Base-by-base conservation (phyloP, 208 protist species). In the Leishmania aethiopica region DNA sequence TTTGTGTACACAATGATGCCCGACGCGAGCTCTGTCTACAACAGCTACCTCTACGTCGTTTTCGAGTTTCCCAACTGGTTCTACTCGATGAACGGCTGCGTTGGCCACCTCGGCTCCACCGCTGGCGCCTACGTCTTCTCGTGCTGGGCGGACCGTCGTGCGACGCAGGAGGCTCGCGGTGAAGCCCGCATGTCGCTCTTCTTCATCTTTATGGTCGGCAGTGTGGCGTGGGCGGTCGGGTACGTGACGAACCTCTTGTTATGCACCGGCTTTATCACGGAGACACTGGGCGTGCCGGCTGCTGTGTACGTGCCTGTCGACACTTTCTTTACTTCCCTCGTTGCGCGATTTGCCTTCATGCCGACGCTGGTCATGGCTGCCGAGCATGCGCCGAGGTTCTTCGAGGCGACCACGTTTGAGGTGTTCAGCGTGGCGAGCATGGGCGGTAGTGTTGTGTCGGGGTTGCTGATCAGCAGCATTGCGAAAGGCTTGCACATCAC, bases 261-360 rank as follows among this genome's bases (percentile, higher is more conserved):
- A 19, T 90, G 87, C 83, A 92, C 85, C 28, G 89, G 89, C 1
- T 77, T 90, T 47, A 69, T 88, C 6, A 84, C 81, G 0, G 73
- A 84, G 0, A 83, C 79, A 6, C 79, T 92, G 51, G 71, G 81
- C 83, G 77, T 92, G 17, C 22, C 79, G 1, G 73, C 84, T 5
- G 45, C 22, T 3, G 40, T 87, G 28, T 92, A 88, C 81, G 78
- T 92, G 22, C 80, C 85, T 0, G 84, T 92, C 40, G 89, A 92
- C 81, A 88, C 72, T 77, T 92, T 92, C 60, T 83, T 89, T 53
- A 84, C 86, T 47, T 82, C 77, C 28, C 45, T 89, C 35, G 89
- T 90, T 57, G 80, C 79, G 32, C 89, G 89, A 78, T 91, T 92
- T 60, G 89, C 89, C 51, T 91, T 91, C 70, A 92, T 92, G 89